Evolutionary conservation across 225 moss, liverwort and hornwort genomes (phyloP).

Genomic region (Ulota crispa): DNA sequence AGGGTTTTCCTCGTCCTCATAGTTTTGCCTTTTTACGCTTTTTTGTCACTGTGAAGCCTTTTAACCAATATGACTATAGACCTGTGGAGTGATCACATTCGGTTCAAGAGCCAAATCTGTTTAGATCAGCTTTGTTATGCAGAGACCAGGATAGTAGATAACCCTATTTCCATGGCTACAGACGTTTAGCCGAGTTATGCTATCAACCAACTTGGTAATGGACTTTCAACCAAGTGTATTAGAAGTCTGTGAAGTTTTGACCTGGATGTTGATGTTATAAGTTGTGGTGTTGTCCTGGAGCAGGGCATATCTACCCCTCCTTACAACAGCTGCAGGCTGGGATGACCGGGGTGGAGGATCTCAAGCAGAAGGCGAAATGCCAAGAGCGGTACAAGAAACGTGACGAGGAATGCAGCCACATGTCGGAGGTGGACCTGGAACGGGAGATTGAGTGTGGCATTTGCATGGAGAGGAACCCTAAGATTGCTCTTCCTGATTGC

Average conservation of each 20-base stretch:
- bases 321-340: slow-evolving; percentile 90
- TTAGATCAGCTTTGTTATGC: neutral
- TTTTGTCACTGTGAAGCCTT: neutral
- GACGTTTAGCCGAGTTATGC: neutral
- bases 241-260: neutral
- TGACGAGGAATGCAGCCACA: slow-evolving; percentile 83
- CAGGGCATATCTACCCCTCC: slow-evolving; percentile 94
- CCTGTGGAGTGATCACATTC: neutral
- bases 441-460: slow-evolving; percentile 91
- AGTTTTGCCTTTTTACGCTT: neutral
- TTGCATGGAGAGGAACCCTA: slow-evolving; percentile 88
- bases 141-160: neutral
- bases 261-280: neutral
- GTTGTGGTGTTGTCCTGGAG: neutral
- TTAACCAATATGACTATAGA: neutral
- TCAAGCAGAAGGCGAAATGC: slow-evolving; percentile 85
- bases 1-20: slow-evolving; percentile 1
- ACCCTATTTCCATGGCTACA: neutral
- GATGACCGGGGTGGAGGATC: slow-evolving; percentile 79
- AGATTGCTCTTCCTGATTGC: slow-evolving; percentile 92
- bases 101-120: neutral
- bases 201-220: neutral
- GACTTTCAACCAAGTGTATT: neutral
- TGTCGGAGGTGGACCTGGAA: slow-evolving; percentile 90
- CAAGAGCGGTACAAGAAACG: slow-evolving; percentile 87